These are phyloP conservation scores for Atkinsonella texensis DNA, from an alignment of 2,329 filamentous ascomycete species.

Conservation along the genomic window DNA sequence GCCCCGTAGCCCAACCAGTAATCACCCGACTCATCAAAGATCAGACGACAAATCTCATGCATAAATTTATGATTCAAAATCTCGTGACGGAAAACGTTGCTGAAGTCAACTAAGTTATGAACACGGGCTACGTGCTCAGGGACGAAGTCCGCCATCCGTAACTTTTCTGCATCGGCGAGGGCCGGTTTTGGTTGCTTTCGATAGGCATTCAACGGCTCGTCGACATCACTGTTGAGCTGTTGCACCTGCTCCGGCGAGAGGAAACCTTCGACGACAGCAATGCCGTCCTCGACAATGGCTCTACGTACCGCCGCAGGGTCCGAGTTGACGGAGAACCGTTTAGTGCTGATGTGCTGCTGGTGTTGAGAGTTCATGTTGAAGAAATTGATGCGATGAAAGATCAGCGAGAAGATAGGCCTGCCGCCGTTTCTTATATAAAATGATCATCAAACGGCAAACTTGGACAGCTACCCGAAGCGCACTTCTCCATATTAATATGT, in stretches of 20 bases:
- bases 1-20: neutral
- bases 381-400: neutral
- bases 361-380: neutral
- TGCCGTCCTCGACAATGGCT: neutral
- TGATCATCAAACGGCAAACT: too few species aligned
- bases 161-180: neutral
- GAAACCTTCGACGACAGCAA: neutral
- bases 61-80: neutral
- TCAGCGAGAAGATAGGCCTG: too few species aligned
- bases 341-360: neutral
- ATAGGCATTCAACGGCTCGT: neutral
- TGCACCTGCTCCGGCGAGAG: neutral
- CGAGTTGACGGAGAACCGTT: neutral
- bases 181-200: neutral
- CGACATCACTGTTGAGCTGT: neutral
- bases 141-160: neutral
- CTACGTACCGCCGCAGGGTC: neutral
- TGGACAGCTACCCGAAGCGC: too few species aligned
- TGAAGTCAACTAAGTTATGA: neutral
- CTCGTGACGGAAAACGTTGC: neutral
- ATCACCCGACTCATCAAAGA: neutral
- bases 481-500: too few species aligned
- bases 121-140: neutral
- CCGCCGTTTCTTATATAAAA: too few species aligned
- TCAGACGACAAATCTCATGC: neutral